phyloP scores from a whole-genome alignment of 495 filamentous ascomycete genomes.

The Penicillium cataractarum region DNA sequence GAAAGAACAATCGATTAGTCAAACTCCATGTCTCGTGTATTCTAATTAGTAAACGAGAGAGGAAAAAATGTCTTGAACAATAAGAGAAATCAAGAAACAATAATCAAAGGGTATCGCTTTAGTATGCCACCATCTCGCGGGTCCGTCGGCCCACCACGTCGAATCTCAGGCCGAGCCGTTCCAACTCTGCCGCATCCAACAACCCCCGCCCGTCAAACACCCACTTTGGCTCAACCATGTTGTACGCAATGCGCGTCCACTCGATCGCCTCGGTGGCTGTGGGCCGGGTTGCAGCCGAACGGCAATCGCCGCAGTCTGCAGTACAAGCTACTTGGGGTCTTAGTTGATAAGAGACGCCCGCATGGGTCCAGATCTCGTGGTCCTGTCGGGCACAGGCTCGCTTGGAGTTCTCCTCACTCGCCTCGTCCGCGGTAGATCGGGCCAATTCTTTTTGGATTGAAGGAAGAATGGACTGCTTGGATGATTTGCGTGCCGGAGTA shows the following conservation, averaged over 20 bases:
- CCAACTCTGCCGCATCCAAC: constrained; percentile 58
- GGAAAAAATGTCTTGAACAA: background rate
- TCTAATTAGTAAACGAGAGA: background rate
- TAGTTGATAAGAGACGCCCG: constrained; percentile 25
- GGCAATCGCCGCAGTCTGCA: constrained; percentile 29
- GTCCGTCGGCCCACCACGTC: constrained; percentile 30
- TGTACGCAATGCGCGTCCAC: constrained; percentile 53
- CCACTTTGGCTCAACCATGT: constrained; percentile 69
- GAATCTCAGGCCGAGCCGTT: constrained; percentile 55
- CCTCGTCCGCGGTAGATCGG: background rate
- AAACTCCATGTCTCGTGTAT: constrained; percentile 5
- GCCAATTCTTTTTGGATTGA: background rate
- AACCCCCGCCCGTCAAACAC: constrained; percentile 73
- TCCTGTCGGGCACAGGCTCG: constrained; percentile 12
- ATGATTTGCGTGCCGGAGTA: constrained; percentile 6
- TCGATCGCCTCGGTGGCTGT: constrained; percentile 43
- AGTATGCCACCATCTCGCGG: constrained; percentile 2
- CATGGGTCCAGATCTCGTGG: constrained; percentile 21
- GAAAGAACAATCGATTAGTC: background rate
- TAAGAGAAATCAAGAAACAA: background rate
- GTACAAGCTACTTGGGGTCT: constrained; percentile 20
- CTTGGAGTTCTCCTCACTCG: background rate
- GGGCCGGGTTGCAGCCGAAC: constrained; percentile 18
- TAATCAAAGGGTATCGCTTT: constrained; percentile 13
- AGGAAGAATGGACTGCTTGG: background rate